Evolutionary conservation across 2,329 filamentous ascomycete genomes (phyloP).

Genomic region (Myriosclerotinia duriaeana): DNA sequence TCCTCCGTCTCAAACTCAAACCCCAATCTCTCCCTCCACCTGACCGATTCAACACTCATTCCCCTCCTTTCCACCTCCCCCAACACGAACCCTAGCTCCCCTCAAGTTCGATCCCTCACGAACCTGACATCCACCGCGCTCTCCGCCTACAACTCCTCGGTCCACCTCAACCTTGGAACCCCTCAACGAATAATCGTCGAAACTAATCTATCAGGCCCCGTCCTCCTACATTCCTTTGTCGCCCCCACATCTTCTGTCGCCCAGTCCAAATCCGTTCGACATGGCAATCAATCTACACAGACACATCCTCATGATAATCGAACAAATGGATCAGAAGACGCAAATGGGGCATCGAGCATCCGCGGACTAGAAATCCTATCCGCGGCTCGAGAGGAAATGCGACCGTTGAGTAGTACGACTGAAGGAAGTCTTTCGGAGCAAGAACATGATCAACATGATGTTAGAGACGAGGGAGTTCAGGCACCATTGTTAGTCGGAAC

Average conservation of each 20-base stretch:
- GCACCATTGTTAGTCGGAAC: slow-evolving; percentile 54
- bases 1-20: slow-evolving; percentile 13
- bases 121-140: slow-evolving; percentile 54
- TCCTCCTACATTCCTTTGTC: slow-evolving; percentile 49
- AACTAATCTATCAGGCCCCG: slow-evolving; percentile 45
- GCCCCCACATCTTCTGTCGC: slow-evolving; percentile 38
- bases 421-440: slow-evolving; percentile 22
- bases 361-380: slow-evolving; percentile 22
- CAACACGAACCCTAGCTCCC: slow-evolving; percentile 20
- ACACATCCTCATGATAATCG: neutral
- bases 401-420: slow-evolving; percentile 32
- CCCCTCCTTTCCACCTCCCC: slow-evolving; percentile 51
- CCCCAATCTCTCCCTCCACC: slow-evolving; percentile 37
- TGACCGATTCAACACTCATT: slow-evolving; percentile 56
- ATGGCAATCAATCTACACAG: neutral
- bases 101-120: slow-evolving; percentile 50
- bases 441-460: slow-evolving; percentile 22
- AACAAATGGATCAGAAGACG: slow-evolving; percentile 7
- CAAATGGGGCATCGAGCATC: neutral
- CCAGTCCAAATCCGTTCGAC: neutral
- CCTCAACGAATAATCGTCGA: slow-evolving; percentile 61
- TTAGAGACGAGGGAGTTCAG: slow-evolving; percentile 23
- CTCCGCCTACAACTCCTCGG: slow-evolving; percentile 52
- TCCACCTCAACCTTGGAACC: slow-evolving; percentile 53
- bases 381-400: slow-evolving; percentile 31